phyloP scores from a whole-genome alignment of 2,329 filamentous ascomycete species.

The Microcera coccophila region DNA sequence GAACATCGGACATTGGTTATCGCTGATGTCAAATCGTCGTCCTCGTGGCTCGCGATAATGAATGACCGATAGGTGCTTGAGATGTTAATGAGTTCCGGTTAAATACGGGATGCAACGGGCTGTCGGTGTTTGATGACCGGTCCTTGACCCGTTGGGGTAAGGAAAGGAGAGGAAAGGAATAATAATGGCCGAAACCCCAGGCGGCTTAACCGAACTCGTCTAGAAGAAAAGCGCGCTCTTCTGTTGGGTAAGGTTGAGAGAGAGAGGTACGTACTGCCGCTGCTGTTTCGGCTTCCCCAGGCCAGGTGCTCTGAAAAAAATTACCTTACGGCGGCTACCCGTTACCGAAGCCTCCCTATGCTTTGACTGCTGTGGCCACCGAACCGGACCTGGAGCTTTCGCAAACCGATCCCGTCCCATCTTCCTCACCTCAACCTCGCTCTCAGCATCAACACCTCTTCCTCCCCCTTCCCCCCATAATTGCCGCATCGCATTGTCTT shows the following conservation, averaged over 20 bases:
- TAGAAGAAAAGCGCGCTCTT: not conserved
- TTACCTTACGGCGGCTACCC: constrained; percentile 23
- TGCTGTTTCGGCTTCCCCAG: not conserved
- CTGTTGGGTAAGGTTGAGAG: not conserved
- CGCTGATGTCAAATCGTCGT: constrained; percentile 3
- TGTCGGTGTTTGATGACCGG: constrained; percentile 1
- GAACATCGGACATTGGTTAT: not conserved
- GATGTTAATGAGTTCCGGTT: not conserved
- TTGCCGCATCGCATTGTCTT: constrained; percentile 26
- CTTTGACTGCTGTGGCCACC: not conserved
- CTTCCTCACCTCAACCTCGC: not conserved
- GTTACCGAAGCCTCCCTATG: constrained; percentile 27
- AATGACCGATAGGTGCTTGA: not conserved
- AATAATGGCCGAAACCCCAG: not conserved
- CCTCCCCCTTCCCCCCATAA: constrained; percentile 9
- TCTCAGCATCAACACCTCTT: constrained; percentile 13
- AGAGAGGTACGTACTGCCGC: constrained; percentile 4
- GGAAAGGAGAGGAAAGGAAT: not conserved
- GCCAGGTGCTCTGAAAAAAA: constrained; percentile 22
- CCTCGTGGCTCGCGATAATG: not conserved
- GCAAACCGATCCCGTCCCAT: constrained; percentile 9
- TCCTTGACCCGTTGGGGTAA: not conserved
- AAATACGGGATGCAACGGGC: constrained; percentile 1
- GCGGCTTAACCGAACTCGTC: not conserved
- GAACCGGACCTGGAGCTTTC: constrained; percentile 5